phyloP scores from a whole-genome alignment of 768 basidiomycete genomes.

The Inosperma sp. region DNA sequence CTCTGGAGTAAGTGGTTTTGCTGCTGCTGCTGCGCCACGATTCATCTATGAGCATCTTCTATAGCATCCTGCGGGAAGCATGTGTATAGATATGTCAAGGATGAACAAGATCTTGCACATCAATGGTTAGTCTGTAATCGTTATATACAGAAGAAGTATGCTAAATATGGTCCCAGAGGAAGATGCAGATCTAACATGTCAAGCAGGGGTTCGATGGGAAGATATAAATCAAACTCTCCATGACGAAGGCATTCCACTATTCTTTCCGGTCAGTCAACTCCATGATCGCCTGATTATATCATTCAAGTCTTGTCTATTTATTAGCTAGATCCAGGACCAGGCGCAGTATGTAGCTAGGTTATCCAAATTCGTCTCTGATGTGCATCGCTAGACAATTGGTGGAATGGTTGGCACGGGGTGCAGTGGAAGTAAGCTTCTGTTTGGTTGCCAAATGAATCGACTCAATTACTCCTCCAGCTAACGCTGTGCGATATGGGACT shows the following conservation, averaged over 20 bases:
- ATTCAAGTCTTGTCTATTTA: not conserved
- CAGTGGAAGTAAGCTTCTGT: conserved; percentile 60
- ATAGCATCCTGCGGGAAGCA: conserved; percentile 55
- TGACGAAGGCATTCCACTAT: conserved; percentile 67
- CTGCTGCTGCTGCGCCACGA: not conserved
- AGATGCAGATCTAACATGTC: conserved; percentile 72
- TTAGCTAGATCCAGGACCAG: conserved; percentile 69
- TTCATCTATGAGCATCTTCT: conserved; percentile 21
- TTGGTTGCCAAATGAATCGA: not conserved
- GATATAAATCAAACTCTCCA: conserved; percentile 68
- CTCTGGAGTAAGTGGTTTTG: conserved; percentile 49
- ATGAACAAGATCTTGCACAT: conserved; percentile 83
- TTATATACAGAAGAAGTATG: not conserved
- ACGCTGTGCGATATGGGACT: conserved; percentile 82
- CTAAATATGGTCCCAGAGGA: conserved; percentile 38
- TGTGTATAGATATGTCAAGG: conserved; percentile 74
- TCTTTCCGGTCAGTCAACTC: conserved; percentile 67
- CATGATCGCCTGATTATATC: not conserved
- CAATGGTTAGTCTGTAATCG: conserved; percentile 44
- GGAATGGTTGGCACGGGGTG: conserved; percentile 89
- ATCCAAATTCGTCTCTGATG: conserved; percentile 2
- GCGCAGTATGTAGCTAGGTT: conserved; percentile 46
- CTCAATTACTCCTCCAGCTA: conserved; percentile 41
- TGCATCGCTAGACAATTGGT: conserved; percentile 59
- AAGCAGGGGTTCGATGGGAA: conserved; percentile 75